A percentile compares a stretch with the other conserved stretches of the same genome.
These are phyloP conservation scores for Coix lacrymajobi DNA, from an alignment of 176 grass and related monocot genomes.

Conservation along the genomic window DNA sequence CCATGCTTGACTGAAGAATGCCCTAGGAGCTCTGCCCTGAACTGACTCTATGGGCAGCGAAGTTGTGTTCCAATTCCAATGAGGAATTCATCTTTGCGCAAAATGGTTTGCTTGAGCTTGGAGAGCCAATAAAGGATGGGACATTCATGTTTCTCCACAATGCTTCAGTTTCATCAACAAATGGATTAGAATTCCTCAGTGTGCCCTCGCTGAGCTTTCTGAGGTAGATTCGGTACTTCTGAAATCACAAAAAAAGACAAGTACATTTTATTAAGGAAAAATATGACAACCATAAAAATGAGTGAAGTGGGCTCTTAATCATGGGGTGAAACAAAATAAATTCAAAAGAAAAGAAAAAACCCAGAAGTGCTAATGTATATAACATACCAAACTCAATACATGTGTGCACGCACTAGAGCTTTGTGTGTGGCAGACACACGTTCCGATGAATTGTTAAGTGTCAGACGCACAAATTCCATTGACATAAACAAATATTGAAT, in stretches of 20 bases:
- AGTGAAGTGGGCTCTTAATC: slow-evolving; percentile 28
- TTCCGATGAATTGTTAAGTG: too few species aligned
- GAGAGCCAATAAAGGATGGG: neutral
- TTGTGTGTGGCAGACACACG: too few species aligned
- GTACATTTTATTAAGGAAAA: neutral
- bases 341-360: neutral
- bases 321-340: neutral
- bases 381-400: neutral
- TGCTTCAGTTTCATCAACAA: neutral
- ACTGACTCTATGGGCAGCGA: slow-evolving; percentile 3
- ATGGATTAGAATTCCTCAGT: neutral
- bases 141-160: neutral
- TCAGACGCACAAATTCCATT: too few species aligned
- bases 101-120: neutral
- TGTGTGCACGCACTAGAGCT: neutral
- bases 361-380: neutral
- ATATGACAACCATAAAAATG: neutral
- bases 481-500: too few species aligned
- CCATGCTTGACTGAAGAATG: neutral
- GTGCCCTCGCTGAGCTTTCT: slow-evolving; percentile 23
- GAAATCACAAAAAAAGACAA: slow-evolving; percentile 23
- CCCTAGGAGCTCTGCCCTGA: neutral
- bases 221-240: slow-evolving; percentile 60
- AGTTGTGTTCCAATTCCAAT: neutral
- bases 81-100: neutral